A percentile compares a stretch with the other conserved stretches of the same genome.
Conservation (phyloP, 2,329 filamentous ascomycete genomes). For the Chalaropsis ovoidea region DNA sequence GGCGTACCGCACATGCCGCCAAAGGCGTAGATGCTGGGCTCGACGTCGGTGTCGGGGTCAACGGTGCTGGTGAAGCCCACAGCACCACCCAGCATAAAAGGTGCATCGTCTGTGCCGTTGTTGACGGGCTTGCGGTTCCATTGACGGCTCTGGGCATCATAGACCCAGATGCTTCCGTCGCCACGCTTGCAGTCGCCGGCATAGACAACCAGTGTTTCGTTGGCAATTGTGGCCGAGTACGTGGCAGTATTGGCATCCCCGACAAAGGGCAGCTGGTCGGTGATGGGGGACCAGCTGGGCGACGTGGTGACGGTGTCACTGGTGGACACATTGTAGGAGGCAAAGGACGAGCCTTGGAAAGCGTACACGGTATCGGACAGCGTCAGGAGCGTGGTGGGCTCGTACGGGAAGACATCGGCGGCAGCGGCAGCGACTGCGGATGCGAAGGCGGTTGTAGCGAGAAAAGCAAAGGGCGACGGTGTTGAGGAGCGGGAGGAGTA, state of each 20-base stretch:
- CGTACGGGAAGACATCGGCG: constrained; percentile 19
- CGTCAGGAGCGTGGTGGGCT: constrained; percentile 21
- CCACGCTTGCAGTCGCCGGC: constrained; percentile 58
- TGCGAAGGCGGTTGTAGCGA: neutral
- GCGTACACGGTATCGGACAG: constrained; percentile 53
- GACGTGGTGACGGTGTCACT: constrained; percentile 41
- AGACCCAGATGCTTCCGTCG: constrained; percentile 57
- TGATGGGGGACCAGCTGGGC: constrained; percentile 41
- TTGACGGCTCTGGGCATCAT: constrained; percentile 39
- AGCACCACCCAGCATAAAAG: constrained; percentile 45
- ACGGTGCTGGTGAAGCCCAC: constrained; percentile 58
- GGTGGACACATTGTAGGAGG: constrained; percentile 55
- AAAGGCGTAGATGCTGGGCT: constrained; percentile 60
- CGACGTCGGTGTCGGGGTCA: constrained; percentile 33
- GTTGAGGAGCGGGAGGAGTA: neutral
- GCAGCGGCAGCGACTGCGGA: constrained; percentile 16
- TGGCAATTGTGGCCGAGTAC: constrained; percentile 58
- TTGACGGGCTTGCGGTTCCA: constrained; percentile 24
- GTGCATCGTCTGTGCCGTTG: constrained; percentile 29
- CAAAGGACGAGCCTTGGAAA: constrained; percentile 36
- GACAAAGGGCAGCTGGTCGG: constrained; percentile 54
- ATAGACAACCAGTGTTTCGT: constrained; percentile 59
- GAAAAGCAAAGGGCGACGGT: constrained; percentile 11
- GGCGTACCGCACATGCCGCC: constrained; percentile 67
- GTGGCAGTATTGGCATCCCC: constrained; percentile 40